These are phyloP conservation scores for Irpex sp. DNA, from an alignment of 1,284 basidiomycete species.

Conservation along the genomic window DNA sequence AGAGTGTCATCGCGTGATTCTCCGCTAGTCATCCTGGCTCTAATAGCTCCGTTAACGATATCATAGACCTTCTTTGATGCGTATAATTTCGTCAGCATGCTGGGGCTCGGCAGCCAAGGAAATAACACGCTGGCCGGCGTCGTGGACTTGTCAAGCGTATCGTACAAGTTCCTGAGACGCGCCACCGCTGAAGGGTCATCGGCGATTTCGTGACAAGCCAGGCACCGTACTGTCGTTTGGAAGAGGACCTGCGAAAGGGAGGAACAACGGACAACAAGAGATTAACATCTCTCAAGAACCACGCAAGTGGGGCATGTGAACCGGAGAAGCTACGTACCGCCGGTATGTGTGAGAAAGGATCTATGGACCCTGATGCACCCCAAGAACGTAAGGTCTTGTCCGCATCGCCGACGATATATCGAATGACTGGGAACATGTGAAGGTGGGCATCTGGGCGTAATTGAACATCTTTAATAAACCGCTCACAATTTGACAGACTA, in stretches of 20 bases:
- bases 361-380: slow-evolving; percentile 54
- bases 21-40: slow-evolving; percentile 50
- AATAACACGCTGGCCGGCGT: slow-evolving; percentile 67
- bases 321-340: slow-evolving; percentile 41
- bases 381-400: slow-evolving; percentile 54
- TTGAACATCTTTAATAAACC: background rate
- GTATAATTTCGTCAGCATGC: slow-evolving; percentile 62
- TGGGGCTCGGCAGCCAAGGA: slow-evolving; percentile 69
- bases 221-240: slow-evolving; percentile 63
- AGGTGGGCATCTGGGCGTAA: slow-evolving; percentile 4
- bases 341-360: slow-evolving; percentile 69
- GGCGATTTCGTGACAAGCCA: slow-evolving; percentile 65
- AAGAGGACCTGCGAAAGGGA: slow-evolving; percentile 52
- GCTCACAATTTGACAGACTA: slow-evolving; percentile 54
- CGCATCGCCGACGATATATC: slow-evolving; percentile 59
- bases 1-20: slow-evolving; percentile 58
- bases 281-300: background rate
- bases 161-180: slow-evolving; percentile 60
- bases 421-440: slow-evolving; percentile 44
- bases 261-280: background rate
- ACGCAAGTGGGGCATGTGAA: slow-evolving; percentile 2
- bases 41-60: slow-evolving; percentile 55
- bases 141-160: slow-evolving; percentile 60
- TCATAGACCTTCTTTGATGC: slow-evolving; percentile 72
- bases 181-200: slow-evolving; percentile 54